Evolutionary conservation across 2,329 filamentous ascomycete species (phyloP).

Genomic region (Ploettnerulaceae sp.): DNA sequence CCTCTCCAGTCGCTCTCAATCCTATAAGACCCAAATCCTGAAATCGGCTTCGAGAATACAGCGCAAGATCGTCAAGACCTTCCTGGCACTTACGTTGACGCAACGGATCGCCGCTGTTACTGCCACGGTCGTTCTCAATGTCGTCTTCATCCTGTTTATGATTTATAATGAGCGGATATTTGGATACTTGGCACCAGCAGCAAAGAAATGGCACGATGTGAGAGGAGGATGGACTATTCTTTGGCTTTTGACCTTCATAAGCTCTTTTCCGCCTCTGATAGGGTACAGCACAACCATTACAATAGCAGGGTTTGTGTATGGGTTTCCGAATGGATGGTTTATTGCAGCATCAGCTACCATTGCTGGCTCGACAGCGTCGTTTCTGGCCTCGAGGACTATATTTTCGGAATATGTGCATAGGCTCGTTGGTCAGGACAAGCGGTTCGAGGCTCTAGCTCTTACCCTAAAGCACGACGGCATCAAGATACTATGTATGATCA

Average conservation of each 20-base stretch:
- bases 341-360: conserved; percentile 74
- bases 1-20: conserved; percentile 14
- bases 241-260: conserved; percentile 59
- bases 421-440: conserved; percentile 74
- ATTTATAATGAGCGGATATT: conserved; percentile 80
- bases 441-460: conserved; percentile 83
- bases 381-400: conserved; percentile 74
- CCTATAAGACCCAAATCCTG: conserved; percentile 39
- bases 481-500: conserved; percentile 83
- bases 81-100: conserved; percentile 50
- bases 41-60: conserved; percentile 50
- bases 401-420: conserved; percentile 73
- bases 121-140: conserved; percentile 43
- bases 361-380: conserved; percentile 71
- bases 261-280: conserved; percentile 67
- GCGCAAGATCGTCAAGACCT: conserved; percentile 44
- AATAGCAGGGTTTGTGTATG: conserved; percentile 66
- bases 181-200: conserved; percentile 64
- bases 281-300: conserved; percentile 66
- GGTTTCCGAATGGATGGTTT: conserved; percentile 65
- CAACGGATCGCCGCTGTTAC: conserved; percentile 57
- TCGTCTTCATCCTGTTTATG: conserved; percentile 62
- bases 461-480: conserved; percentile 88
- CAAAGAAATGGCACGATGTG: conserved; percentile 70
- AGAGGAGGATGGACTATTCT: conserved; percentile 65